Percentiles rank a stretch among this genome's conserved stretches.
Evolutionary conservation across 495 filamentous ascomycete species (phyloP).

Genomic region (Aspergillus sclerotiicarbonarius): DNA sequence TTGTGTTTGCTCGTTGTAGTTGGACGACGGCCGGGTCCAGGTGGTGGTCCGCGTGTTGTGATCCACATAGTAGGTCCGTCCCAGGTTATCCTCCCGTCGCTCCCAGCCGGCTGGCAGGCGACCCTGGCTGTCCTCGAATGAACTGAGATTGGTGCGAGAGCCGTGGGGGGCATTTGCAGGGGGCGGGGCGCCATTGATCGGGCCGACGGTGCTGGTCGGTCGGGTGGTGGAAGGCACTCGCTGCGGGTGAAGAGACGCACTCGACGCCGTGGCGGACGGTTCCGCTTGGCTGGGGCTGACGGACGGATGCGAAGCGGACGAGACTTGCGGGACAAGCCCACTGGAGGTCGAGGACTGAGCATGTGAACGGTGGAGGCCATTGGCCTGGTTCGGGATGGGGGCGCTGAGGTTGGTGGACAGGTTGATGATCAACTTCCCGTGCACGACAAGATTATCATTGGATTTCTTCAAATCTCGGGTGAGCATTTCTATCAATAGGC

Average conservation of each 20-base stretch:
- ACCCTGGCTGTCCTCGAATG: slow-evolving; percentile 93
- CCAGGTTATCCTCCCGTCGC: slow-evolving; percentile 90
- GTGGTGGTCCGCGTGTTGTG: slow-evolving; percentile 97
- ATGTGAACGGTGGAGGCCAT: slow-evolving; percentile 38
- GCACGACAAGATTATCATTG: slow-evolving; percentile 94
- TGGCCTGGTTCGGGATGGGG: slow-evolving; percentile 49
- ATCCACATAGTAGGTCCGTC: slow-evolving; percentile 98
- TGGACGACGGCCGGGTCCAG: slow-evolving; percentile 83
- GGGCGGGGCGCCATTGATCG: slow-evolving; percentile 36
- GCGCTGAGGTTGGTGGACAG: slow-evolving; percentile 80
- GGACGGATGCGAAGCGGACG: slow-evolving; percentile 28
- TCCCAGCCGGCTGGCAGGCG: slow-evolving; percentile 94
- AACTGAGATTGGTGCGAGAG: slow-evolving; percentile 65
- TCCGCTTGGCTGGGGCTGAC: slow-evolving; percentile 34
- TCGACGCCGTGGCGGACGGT: slow-evolving; percentile 30
- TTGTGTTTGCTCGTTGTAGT: slow-evolving; percentile 76
- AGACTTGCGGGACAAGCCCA: slow-evolving; percentile 41
- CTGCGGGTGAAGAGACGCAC: slow-evolving; percentile 35
- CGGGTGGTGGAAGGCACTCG: slow-evolving; percentile 38
- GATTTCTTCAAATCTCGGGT: slow-evolving; percentile 98
- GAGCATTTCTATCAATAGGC: slow-evolving; percentile 71
- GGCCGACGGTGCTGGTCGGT: slow-evolving; percentile 27
- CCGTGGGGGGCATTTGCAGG: slow-evolving; percentile 36
- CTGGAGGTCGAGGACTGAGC: slow-evolving; percentile 39
- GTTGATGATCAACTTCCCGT: slow-evolving; percentile 95